Percentiles rank a stretch among this genome's conserved stretches.
Conservation (phyloP, 495 filamentous ascomycete species). For the Podospora fimiseda region DNA sequence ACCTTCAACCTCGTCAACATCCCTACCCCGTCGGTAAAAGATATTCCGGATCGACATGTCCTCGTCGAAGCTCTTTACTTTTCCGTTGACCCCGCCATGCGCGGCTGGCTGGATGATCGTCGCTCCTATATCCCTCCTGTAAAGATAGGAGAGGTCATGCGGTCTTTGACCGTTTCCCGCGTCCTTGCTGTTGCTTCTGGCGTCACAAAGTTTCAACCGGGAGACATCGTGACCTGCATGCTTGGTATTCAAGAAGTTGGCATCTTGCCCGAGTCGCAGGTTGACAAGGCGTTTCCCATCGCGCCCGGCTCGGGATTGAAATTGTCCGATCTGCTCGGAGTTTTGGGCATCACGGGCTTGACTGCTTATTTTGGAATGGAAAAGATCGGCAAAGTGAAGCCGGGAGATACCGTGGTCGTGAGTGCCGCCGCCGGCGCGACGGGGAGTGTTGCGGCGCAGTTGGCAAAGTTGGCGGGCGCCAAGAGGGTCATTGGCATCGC, state of each 20-base stretch:
- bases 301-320: slow-evolving; percentile 43
- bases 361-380: slow-evolving; percentile 66
- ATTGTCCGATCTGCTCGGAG: slow-evolving; percentile 50
- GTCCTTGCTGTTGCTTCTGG: slow-evolving; percentile 37
- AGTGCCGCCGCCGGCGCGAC: slow-evolving; percentile 68
- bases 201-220: slow-evolving; percentile 38
- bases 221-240: slow-evolving; percentile 48
- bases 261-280: slow-evolving; percentile 41
- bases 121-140: slow-evolving; percentile 65
- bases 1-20: slow-evolving; percentile 50
- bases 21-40: slow-evolving; percentile 37
- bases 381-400: slow-evolving; percentile 48
- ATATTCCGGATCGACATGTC: slow-evolving; percentile 53
- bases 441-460: slow-evolving; percentile 62
- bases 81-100: slow-evolving; percentile 56
- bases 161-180: slow-evolving; percentile 52
- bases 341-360: slow-evolving; percentile 54
- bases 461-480: slow-evolving; percentile 59
- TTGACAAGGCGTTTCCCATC: slow-evolving; percentile 41
- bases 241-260: slow-evolving; percentile 60
- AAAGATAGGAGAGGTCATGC: slow-evolving; percentile 61
- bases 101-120: slow-evolving; percentile 63
- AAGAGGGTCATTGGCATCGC: slow-evolving; percentile 57
- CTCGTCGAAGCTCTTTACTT: slow-evolving; percentile 4
- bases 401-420: slow-evolving; percentile 60